phyloP scores from a whole-genome alignment of 148 eudicot species.

The Cornus florida region DNA sequence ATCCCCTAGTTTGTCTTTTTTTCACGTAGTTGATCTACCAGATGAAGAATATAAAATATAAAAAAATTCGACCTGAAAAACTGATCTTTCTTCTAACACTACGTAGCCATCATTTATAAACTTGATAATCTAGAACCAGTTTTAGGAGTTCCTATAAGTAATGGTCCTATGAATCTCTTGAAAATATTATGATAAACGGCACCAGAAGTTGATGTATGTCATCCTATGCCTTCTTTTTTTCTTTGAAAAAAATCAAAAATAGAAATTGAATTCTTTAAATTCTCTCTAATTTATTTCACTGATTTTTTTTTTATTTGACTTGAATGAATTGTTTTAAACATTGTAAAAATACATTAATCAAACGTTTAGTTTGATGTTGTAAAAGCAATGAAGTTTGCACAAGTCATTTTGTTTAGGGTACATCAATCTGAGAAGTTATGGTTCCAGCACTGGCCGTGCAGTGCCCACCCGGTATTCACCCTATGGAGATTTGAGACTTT shows the following conservation, averaged over 20 bases:
- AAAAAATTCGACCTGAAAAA: no score
- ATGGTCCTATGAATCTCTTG: neutral
- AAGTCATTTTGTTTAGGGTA: neutral
- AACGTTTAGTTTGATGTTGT: neutral
- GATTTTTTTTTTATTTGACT: neutral
- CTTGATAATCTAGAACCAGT: neutral
- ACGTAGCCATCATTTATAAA: no score
- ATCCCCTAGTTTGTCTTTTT: no score
- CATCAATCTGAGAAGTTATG: neutral
- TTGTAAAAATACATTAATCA: neutral
- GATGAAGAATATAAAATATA: no score
- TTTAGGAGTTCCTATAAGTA: neutral
- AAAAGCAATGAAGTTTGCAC: neutral
- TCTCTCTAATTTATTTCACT: neutral
- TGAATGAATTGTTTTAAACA: neutral
- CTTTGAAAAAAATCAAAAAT: neutral
- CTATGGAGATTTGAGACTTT: neutral
- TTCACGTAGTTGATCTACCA: no score
- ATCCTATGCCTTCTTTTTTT: neutral
- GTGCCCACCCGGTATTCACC: neutral
- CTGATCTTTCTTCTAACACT: no score
- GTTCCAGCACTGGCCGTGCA: neutral
- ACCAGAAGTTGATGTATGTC: neutral
- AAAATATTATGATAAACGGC: neutral
- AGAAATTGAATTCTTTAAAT: neutral